Base-by-base conservation (phyloP, 768 basidiomycete genomes). In the Pleurotus platypus region DNA sequence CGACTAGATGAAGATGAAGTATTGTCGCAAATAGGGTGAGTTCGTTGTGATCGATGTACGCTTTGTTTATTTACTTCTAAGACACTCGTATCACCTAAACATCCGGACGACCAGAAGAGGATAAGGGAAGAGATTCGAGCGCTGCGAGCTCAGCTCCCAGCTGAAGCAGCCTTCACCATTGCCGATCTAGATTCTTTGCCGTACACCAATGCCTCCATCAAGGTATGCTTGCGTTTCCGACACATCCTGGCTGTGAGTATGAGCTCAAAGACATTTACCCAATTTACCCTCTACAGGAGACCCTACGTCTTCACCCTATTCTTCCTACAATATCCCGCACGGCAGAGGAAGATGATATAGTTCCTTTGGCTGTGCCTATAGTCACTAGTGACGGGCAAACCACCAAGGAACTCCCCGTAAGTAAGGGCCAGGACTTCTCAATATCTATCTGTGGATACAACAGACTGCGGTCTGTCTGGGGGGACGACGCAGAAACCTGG, bases 111-210 rank as follows among this genome's bases (percentile, higher is more conserved):
- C 4, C 83, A 86, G 62, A 67, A 65, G 2, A 68, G 70, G 54
- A 71, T 85, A 11, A 74, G 84, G 20, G 64, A 68, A 0, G 84
- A 84, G 63, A 64, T 78, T 12, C 56, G 45, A 65, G 67, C 67
- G 69, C 57, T 56, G 22, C 26, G 49, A 8, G 8, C 20, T 56
- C 60, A 22, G 6, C 13, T 47, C n/a, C 46, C 55, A 11, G 18
- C 2, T 2, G 43, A 15, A 2, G 35, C 55, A 11, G 55, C 45
- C 11, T 47, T 56, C n/a, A 46, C 43, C 15, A 20, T 56, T 2
- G 46, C 55, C 4, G 40, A 56, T 35, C 27, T 56, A 5, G 55
- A 56, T 20, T 45, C 20, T 0, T 22, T 56, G 43, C 1, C 45
- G 1, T 56, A 30, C 24, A 56, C 26, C 8, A 56, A 56, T 46